These are phyloP conservation scores for Globisporangium solare DNA, from an alignment of 352 stramenopile genomes.

Conservation along the genomic window DNA sequence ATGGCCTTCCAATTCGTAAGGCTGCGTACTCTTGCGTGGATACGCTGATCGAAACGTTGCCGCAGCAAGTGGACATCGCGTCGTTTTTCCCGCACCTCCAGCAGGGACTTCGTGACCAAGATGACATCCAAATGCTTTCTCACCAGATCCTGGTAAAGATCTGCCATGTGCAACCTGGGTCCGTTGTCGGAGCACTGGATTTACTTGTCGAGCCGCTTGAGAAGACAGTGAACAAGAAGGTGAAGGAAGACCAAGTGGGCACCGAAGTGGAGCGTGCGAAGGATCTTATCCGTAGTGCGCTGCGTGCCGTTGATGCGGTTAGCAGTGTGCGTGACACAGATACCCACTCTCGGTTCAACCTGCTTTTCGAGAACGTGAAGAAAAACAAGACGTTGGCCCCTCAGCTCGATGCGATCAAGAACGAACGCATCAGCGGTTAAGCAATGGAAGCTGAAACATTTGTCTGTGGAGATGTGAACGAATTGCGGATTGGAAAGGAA, in stretches of 20 bases:
- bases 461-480: not conserved
- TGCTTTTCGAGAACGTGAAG: conserved; percentile 59
- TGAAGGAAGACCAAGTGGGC: conserved; percentile 94
- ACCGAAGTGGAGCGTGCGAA: conserved; percentile 95
- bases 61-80: conserved; percentile 88
- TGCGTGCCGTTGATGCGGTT: conserved; percentile 85
- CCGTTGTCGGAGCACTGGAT: conserved; percentile 85
- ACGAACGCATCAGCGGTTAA: conserved; percentile 36
- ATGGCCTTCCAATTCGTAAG: conserved; percentile 83
- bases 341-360: conserved; percentile 64
- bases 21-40: conserved; percentile 94
- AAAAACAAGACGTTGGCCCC: conserved; percentile 59
- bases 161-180: conserved; percentile 71
- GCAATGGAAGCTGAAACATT: not conserved
- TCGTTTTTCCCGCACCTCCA: conserved; percentile 93
- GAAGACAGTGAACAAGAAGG: conserved; percentile 94
- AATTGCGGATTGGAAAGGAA: not conserved
- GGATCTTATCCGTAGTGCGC: conserved; percentile 94
- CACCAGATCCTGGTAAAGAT: conserved; percentile 97
- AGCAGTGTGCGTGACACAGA: conserved; percentile 67
- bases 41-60: conserved; percentile 93
- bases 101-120: conserved; percentile 88
- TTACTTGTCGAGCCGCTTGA: conserved; percentile 91
- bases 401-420: conserved; percentile 63
- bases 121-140: conserved; percentile 96